phyloP scores from a whole-genome alignment of 2,329 filamentous ascomycete species.

The Lanzia echinophila region DNA sequence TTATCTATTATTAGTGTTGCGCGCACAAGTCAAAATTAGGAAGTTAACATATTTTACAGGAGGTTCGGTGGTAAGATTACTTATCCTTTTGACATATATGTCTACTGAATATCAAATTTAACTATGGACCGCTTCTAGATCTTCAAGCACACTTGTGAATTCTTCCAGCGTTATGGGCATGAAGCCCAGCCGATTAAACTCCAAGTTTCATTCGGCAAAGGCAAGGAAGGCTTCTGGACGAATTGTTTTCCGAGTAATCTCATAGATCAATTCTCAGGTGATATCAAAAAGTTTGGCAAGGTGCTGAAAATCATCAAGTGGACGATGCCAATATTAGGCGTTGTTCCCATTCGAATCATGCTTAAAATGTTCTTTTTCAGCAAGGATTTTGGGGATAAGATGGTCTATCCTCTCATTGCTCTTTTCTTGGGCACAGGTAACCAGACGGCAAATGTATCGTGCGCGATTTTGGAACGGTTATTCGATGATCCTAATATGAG shows the following conservation, averaged over 20 bases:
- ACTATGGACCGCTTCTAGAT: too few species aligned
- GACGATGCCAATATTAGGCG: slow-evolving; percentile 53
- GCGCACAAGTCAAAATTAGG: neutral
- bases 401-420: slow-evolving; percentile 65
- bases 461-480: slow-evolving; percentile 57
- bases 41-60: neutral
- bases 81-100: slow-evolving; percentile 29
- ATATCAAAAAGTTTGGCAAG: slow-evolving; percentile 46
- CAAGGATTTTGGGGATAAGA: slow-evolving; percentile 62
- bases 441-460: slow-evolving; percentile 64
- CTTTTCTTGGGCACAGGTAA: slow-evolving; percentile 69
- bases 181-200: slow-evolving; percentile 52
- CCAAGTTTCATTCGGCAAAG: slow-evolving; percentile 58
- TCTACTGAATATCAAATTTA: too few species aligned
- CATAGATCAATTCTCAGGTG: slow-evolving; percentile 46
- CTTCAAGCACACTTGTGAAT: slow-evolving; percentile 61
- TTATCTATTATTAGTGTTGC: too few species aligned
- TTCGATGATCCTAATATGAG: slow-evolving; percentile 53
- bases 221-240: slow-evolving; percentile 53
- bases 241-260: slow-evolving; percentile 58
- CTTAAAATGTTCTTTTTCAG: slow-evolving; percentile 63
- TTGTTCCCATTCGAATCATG: slow-evolving; percentile 58
- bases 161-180: slow-evolving; percentile 52
- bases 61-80: neutral
- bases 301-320: slow-evolving; percentile 42